These are phyloP conservation scores for Chenopodium quinoa DNA, from an alignment of 148 eudicot species.

Conservation along the genomic window DNA sequence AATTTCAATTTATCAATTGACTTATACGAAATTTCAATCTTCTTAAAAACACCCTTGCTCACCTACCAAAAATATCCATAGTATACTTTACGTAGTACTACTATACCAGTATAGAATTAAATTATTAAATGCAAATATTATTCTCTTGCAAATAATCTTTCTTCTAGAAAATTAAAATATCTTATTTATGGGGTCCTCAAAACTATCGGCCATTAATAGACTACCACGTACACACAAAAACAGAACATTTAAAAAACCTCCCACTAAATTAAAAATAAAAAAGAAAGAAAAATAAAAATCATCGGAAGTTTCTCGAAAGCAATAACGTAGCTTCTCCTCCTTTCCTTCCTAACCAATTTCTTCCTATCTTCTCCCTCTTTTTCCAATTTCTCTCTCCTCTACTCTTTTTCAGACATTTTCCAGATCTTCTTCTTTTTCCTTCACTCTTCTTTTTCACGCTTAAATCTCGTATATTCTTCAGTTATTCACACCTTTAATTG, in stretches of 20 bases:
- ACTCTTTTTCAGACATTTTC: neutral
- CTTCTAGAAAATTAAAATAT: neutral
- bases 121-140: no score
- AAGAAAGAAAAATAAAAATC: conserved; percentile 4
- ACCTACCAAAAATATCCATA: no score
- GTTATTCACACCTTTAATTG: neutral
- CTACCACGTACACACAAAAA: conserved; percentile 22
- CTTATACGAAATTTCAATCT: no score
- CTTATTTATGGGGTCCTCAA: conserved; percentile 8
- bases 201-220: conserved; percentile 9
- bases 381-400: neutral
- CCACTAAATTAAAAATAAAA: neutral
- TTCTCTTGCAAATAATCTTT: neutral
- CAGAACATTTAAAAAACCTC: conserved; percentile 18
- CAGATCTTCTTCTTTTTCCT: neutral
- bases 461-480: conserved; percentile 3
- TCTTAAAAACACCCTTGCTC: no score
- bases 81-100: no score
- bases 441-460: neutral
- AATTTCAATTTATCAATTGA: no score
- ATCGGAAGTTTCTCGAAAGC: conserved; percentile 52
- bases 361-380: neutral
- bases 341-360: conserved; percentile 20
- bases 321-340: conserved; percentile 49
- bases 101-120: no score